phyloP scores from a whole-genome alignment of 1,139 yeast species.

The Candida gigantensis region DNA sequence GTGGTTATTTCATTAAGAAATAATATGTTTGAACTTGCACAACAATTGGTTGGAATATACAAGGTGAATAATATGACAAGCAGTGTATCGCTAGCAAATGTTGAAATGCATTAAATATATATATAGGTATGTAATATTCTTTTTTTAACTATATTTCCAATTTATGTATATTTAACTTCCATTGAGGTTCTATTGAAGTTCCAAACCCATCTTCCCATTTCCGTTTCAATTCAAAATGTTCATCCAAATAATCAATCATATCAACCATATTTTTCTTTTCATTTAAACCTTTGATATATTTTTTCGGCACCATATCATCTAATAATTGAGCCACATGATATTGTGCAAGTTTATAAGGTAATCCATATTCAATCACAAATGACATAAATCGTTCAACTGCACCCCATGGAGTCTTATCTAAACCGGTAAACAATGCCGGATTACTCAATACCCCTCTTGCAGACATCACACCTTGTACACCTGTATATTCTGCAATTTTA shows the following conservation, averaged over 20 bases:
- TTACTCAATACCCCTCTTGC: conserved; percentile 85
- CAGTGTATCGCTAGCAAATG: conserved; percentile 72
- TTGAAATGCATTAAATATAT: conserved; percentile 17
- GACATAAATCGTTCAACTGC: conserved; percentile 85
- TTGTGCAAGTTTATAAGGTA: conserved; percentile 80
- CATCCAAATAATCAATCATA: conserved; percentile 81
- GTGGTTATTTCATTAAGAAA: conserved; percentile 92
- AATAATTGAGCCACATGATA: conserved; percentile 91
- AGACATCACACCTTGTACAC: conserved; percentile 93
- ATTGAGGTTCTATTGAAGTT: conserved; percentile 54
- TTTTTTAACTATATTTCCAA: conserved; percentile 5
- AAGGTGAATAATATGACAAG: conserved; percentile 89
- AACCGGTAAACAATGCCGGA: conserved; percentile 86
- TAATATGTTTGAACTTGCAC: conserved; percentile 96
- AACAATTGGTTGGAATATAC: conserved; percentile 92
- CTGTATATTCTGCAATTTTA: conserved; percentile 62
- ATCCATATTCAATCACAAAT: conserved; percentile 73
- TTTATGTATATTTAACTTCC: conserved; percentile 28
- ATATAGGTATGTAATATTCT: no score
- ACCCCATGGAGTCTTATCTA: conserved; percentile 78
- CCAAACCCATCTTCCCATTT: conserved; percentile 72
- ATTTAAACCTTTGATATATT: conserved; percentile 64
- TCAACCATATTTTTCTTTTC: conserved; percentile 57
- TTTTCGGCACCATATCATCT: conserved; percentile 57
- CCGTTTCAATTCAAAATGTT: conserved; percentile 62